Conservation (phyloP, 257 asterid species). For the Linaria vulgaris region DNA sequence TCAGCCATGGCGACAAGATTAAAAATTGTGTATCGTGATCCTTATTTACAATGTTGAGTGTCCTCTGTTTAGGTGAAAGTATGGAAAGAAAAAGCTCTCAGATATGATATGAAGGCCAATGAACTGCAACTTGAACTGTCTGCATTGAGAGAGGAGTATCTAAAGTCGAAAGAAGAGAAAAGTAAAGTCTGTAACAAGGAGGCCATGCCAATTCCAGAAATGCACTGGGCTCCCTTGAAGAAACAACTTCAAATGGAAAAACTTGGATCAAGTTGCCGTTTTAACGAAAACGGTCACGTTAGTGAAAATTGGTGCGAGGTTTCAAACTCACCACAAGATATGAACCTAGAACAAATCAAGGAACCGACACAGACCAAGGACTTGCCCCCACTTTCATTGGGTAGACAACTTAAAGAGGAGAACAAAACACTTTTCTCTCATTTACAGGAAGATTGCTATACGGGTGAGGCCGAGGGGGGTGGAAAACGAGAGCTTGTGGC, state of each 20-base stretch:
- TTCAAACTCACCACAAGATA: slow-evolving; percentile 13
- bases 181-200: slow-evolving; percentile 6
- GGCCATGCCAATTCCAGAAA: slow-evolving; percentile 9
- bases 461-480: background rate
- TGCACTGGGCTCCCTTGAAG: slow-evolving; percentile 29
- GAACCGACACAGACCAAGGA: slow-evolving; percentile 22
- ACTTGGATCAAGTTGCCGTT: slow-evolving; percentile 10
- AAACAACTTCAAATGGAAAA: slow-evolving; percentile 47
- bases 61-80: slow-evolving; percentile 54
- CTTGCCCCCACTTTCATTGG: slow-evolving; percentile 46
- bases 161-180: slow-evolving; percentile 26
- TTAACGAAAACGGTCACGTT: slow-evolving; percentile 25
- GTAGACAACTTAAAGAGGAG: slow-evolving; percentile 71
- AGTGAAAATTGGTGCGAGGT: slow-evolving; percentile 8
- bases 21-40: too few relatives aligned
- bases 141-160: slow-evolving; percentile 37
- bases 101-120: slow-evolving; percentile 47
- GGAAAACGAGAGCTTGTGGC: slow-evolving; percentile 4
- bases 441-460: slow-evolving; percentile 18
- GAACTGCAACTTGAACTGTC: slow-evolving; percentile 42
- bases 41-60: background rate
- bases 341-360: slow-evolving; percentile 9
- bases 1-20: background rate
- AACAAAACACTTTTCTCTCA: slow-evolving; percentile 42
- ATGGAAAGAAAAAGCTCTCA: slow-evolving; percentile 63